A percentile compares a stretch with the other conserved stretches of the same genome.
phyloP scores from a whole-genome alignment of 2,329 filamentous ascomycete species.

The Dendrostoma leiphaemia region DNA sequence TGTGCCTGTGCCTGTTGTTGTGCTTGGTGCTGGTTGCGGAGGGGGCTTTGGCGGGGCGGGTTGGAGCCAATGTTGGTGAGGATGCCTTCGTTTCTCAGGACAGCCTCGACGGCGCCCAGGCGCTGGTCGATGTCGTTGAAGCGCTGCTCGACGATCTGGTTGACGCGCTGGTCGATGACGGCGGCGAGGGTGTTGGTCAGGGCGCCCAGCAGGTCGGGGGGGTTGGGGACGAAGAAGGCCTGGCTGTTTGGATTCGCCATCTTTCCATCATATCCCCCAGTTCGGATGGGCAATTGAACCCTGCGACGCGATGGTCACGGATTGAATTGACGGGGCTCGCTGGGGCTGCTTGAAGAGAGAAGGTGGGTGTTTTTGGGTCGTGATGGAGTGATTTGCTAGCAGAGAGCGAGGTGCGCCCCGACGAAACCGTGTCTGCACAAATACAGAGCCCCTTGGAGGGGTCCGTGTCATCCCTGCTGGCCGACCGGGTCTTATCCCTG shows the following conservation, averaged over 20 bases:
- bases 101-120: conserved; percentile 11
- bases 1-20: conserved; percentile 12
- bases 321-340: conserved; percentile 2
- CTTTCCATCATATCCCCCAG: not conserved
- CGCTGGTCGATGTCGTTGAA: conserved; percentile 18
- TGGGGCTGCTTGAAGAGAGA: conserved; percentile 19
- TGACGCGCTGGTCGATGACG: conserved; percentile 19
- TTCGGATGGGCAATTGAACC: too few species aligned
- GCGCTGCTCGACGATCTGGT: conserved; percentile 15
- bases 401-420: conserved; percentile 12
- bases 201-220: conserved; percentile 13
- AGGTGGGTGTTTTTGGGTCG: conserved; percentile 10
- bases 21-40: conserved; percentile 13
- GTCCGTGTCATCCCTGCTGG: conserved; percentile 9
- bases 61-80: not conserved
- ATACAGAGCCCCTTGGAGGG: too few species aligned
- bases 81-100: conserved; percentile 16
- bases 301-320: not conserved
- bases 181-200: conserved; percentile 17
- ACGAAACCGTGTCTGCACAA: conserved; percentile 15
- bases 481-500: too few species aligned
- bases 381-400: too few species aligned
- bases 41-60: conserved; percentile 15
- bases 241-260: conserved; percentile 18
- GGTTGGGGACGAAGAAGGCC: conserved; percentile 17